phyloP scores from a whole-genome alignment of 78 protist species.

The Tieghemostelium lacteum region DNA sequence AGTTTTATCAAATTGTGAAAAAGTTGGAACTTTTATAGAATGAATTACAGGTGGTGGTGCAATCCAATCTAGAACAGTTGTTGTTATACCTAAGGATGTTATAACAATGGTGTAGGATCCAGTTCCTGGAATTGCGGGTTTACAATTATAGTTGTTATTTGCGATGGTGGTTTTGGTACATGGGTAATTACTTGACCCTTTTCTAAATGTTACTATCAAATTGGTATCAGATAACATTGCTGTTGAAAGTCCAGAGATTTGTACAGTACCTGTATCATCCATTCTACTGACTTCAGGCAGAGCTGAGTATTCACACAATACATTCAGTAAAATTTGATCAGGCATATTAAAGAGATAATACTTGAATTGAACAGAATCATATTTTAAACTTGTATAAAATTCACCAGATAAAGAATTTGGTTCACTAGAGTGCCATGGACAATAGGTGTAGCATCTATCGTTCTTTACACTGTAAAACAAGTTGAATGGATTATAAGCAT shows the following conservation, averaged over 20 bases:
- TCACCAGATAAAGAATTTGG: too few relatives aligned
- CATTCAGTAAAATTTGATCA: neutral
- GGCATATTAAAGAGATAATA: neutral
- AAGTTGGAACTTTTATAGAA: neutral
- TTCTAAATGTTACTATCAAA: neutral
- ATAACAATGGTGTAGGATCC: neutral
- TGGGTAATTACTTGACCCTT: too few relatives aligned
- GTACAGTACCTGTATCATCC: neutral
- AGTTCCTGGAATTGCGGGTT: neutral
- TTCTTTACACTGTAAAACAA: too few relatives aligned
- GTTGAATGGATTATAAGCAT: too few relatives aligned
- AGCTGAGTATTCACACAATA: neutral
- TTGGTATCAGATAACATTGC: neutral
- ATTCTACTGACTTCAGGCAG: too few relatives aligned
- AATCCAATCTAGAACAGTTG: neutral
- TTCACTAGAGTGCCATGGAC: too few relatives aligned
- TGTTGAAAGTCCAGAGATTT: slow-evolving; percentile 8
- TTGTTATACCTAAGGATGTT: too few relatives aligned
- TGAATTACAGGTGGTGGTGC: neutral
- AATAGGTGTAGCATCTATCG: too few relatives aligned
- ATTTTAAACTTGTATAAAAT: neutral
- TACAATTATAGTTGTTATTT: too few relatives aligned
- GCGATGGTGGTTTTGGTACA: too few relatives aligned
- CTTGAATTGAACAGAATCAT: neutral
- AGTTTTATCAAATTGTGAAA: too few relatives aligned